Base-by-base conservation (phyloP, 441 rosid genomes). In the Flueggea neowawraea region DNA sequence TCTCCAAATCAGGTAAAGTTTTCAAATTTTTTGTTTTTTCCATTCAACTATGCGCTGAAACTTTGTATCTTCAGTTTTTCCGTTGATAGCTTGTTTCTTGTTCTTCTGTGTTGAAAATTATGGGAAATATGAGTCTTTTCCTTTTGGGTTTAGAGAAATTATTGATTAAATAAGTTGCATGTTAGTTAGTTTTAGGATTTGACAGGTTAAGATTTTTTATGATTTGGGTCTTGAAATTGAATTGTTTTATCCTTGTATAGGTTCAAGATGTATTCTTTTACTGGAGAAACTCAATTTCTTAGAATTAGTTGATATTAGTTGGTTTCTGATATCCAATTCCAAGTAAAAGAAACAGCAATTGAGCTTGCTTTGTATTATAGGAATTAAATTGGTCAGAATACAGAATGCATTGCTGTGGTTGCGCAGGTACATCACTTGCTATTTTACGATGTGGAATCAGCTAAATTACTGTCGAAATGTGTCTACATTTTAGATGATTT, bases 1-100 rank as follows among this genome's bases (percentile, higher is more conserved):
- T 68, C 77, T 74, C 84, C 0, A 63, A 60, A 74, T 67, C 90
- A 62, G 93, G 93, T 86, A 54, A 73, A 17, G 56, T 47, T 73
- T 22, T 33, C 47, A 52, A 15, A 47, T 43, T 44, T 48, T 9
- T 3, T 10, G 0, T 52, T 54, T 16, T n/a, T 57, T 65, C 70
- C 28, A n/a, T 16, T 11, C 28, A 4, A 16, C 39, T 55, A 51
- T 51, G 3, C 17, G 22, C 52, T 57, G 12, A 53, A 43, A 15
- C 2, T 56, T 50, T 49, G 14, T 22, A 16, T n/a, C 44, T 66
- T 4, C 7, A 44, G 57, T 39, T 14, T 13, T 31, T 55, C 50
- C 14, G 2, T 47, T 11, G 6, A 47, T 47, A 47, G n/a, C n/a
- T 47, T 47, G 50, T 47, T 47, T 10, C 14, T 47, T 14, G 12